A percentile compares a stretch with the other conserved stretches of the same genome.
Conservation (phyloP, 2,329 filamentous ascomycete species). For the Dactylella cylindrospora region DNA sequence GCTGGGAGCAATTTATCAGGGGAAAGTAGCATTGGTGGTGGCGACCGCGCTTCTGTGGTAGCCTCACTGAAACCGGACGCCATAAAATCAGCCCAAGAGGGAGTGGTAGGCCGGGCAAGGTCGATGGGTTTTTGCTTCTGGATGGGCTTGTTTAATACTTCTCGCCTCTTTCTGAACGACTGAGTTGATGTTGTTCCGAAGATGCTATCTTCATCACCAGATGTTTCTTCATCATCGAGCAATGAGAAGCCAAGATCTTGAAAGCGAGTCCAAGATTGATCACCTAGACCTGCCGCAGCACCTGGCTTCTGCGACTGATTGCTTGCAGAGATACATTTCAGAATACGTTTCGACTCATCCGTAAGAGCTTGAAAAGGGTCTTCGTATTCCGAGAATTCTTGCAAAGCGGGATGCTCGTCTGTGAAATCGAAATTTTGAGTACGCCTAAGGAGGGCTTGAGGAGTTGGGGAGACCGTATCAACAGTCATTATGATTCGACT, state of each 20-base stretch:
- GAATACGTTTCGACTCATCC: conserved; percentile 87
- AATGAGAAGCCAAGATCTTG: conserved; percentile 91
- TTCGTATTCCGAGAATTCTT: conserved; percentile 82
- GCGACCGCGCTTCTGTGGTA: conserved; percentile 61
- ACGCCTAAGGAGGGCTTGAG: conserved; percentile 83
- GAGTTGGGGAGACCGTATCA: conserved; percentile 88
- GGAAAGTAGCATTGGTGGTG: conserved; percentile 73
- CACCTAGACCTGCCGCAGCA: conserved; percentile 70
- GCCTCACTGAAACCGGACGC: conserved; percentile 87
- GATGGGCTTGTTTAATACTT: conserved; percentile 6
- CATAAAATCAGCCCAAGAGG: conserved; percentile 97
- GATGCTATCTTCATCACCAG: conserved; percentile 56
- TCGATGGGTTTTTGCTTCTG: conserved; percentile 54
- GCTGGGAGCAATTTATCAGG: conserved; percentile 89
- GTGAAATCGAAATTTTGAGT: conserved; percentile 95
- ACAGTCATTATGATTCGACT: conserved; percentile 96
- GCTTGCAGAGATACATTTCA: conserved; percentile 81
- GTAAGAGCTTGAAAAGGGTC: conserved; percentile 86
- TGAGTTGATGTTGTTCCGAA: conserved; percentile 60
- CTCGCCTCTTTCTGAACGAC: conserved; percentile 59
- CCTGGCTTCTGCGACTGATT: conserved; percentile 80
- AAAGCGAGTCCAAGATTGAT: conserved; percentile 89
- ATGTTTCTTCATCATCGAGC: conserved; percentile 61
- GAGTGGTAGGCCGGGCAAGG: conserved; percentile 81
- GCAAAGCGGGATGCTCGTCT: conserved; percentile 79